Base-by-base conservation (phyloP, 148 eudicot species). In the Cornus suecica region DNA sequence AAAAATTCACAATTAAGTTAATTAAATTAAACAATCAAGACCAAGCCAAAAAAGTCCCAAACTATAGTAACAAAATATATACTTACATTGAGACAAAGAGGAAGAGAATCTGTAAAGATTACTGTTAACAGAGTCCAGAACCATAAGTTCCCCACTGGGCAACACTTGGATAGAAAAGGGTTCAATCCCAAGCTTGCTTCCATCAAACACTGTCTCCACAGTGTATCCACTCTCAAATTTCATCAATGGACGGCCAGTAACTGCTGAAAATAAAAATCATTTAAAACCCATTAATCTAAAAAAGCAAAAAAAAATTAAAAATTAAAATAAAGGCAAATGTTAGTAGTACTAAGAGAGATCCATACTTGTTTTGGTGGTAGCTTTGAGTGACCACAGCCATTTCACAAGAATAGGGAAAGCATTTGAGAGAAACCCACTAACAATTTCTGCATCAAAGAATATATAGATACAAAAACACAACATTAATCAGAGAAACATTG, bases 161-260 rank as follows among this genome's bases (percentile, higher is more conserved):
- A 89, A 73, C 75, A 89, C 81, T 79, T 95, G 94, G 37, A 95
- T 93, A 76, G 91, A 76, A 20, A 88, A 79, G 75, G 99, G 99
- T 76, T 94, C 99, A 78, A 94, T 88, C 65, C 99, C 99, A 78
- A 94, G 97, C 81, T 95, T 95, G 77, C 99, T 95, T 5, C 99
- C 99, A 88, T 95, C 99, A 82, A 95, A 95, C 69, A 95, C 99
- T n/a, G 97, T 95, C 88, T 95, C 97, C 64, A 95, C 99, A 42
- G 73, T 78, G 74, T 91, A 95, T n/a, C 99, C 99, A 80, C 97
- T 83, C 89, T 95, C 99, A 83, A 87, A 95, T 73, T 91, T 95
- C 97, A 95, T 88, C 97, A 92, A 75, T 69, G 97, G 90, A 65
- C 96, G 88, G 75, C 90, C 90, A 65, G 91, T 66, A 41, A 91